These are phyloP conservation scores for Letharia columbiana DNA, from an alignment of 495 filamentous ascomycete species.

Conservation along the genomic window DNA sequence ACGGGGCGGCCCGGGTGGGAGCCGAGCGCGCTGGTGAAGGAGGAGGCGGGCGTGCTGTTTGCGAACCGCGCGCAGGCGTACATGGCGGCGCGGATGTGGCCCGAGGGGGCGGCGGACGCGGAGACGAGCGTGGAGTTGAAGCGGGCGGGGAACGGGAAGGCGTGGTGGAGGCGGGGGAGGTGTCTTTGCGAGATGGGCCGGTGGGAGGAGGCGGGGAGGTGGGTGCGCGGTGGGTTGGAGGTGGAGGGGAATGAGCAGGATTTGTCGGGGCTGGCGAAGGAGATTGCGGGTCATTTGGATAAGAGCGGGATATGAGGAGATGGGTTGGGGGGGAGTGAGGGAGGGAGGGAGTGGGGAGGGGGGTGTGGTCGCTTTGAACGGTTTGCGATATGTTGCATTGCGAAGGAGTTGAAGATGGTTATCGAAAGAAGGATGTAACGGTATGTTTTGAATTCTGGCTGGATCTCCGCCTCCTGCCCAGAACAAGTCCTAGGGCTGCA, in stretches of 20 bases:
- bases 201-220: conserved; percentile 69
- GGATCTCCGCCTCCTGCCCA: not conserved
- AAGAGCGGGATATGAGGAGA: not conserved
- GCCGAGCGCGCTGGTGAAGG: conserved; percentile 65
- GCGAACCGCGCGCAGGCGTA: conserved; percentile 84
- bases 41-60: conserved; percentile 72
- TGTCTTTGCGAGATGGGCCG: conserved; percentile 86
- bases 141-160: conserved; percentile 79
- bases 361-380: not conserved
- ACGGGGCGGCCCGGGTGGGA: conserved; percentile 78
- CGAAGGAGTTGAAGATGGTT: not conserved
- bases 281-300: conserved; percentile 49
- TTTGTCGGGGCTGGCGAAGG: conserved; percentile 56
- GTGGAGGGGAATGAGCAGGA: conserved; percentile 69
- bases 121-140: conserved; percentile 84
- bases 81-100: conserved; percentile 70
- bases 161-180: conserved; percentile 78
- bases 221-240: conserved; percentile 66
- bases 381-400: not conserved
- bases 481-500: not conserved
- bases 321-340: not conserved
- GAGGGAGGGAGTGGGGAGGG: not conserved
- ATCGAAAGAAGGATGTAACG: not conserved
- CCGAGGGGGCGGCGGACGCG: conserved; percentile 76
- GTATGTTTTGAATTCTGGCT: not conserved